Evolutionary conservation across 1,139 yeast genomes (phyloP).

Genomic region (Sugiyamaella grinbergsii): DNA sequence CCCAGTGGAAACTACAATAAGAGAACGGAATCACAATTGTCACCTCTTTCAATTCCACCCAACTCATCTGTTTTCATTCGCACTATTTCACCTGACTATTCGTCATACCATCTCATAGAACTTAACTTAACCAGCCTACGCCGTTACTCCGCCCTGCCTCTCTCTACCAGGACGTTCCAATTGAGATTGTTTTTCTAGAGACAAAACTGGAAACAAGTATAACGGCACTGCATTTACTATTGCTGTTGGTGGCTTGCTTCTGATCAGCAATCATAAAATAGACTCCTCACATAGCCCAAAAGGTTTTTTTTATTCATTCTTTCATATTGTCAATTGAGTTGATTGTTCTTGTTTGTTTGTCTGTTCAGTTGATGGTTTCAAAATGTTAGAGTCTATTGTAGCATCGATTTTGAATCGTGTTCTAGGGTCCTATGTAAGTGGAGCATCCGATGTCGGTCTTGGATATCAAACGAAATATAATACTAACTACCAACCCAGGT

Average conservation of each 20-base stretch:
- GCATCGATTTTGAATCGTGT: constrained; percentile 54
- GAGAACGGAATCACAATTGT: too few relatives aligned
- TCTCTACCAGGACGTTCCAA: neutral
- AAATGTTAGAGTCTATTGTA: constrained; percentile 58
- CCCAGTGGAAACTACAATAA: too few relatives aligned
- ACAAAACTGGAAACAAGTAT: neutral
- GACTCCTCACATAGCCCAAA: too few relatives aligned
- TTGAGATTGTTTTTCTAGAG: neutral
- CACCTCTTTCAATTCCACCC: too few relatives aligned
- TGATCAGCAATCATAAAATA: neutral
- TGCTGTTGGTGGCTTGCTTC: neutral
- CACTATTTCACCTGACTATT: neutral
- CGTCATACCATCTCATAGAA: too few relatives aligned
- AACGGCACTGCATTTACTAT: neutral
- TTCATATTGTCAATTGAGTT: neutral
- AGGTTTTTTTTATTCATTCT: neutral
- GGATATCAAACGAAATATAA: too few relatives aligned
- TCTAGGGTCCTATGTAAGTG: constrained; percentile 38
- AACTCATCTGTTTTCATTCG: too few relatives aligned
- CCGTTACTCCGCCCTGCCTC: too few relatives aligned
- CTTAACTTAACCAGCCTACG: too few relatives aligned
- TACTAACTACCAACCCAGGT: constrained; percentile 51
- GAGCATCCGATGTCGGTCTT: too few relatives aligned
- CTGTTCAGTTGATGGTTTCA: neutral
- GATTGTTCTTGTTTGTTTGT: too few relatives aligned